A percentile compares a stretch with the other conserved stretches of the same genome.
Conservation (phyloP, 305 asterid species). For the Solanum hybrid region DNA sequence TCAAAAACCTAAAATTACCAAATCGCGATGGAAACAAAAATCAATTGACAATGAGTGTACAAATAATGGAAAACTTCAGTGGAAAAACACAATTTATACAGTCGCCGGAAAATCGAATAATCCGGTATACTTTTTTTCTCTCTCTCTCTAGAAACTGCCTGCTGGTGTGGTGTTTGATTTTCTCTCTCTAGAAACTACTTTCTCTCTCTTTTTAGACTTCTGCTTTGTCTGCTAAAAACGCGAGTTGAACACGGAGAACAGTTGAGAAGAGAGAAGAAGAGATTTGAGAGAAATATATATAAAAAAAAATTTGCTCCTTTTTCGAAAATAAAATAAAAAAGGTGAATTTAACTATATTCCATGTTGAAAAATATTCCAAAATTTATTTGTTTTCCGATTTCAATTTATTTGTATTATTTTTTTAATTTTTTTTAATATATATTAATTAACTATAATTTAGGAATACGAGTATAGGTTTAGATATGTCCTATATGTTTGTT, state of each 20-base stretch:
- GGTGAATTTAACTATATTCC: not conserved
- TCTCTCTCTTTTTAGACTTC: conserved; percentile 2
- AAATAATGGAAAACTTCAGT: not conserved
- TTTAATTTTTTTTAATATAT: no score
- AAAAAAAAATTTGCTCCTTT: not conserved
- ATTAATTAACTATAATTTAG: not conserved
- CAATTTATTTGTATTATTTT: not conserved
- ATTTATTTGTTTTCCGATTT: not conserved
- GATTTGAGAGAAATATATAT: not conserved
- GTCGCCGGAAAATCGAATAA: not conserved
- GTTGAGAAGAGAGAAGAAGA: conserved; percentile 25
- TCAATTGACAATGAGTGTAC: conserved; percentile 1
- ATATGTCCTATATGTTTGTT: not conserved
- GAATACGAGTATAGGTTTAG: not conserved
- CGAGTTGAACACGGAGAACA: conserved; percentile 85
- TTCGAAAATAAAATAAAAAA: not conserved
- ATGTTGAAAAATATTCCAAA: not conserved
- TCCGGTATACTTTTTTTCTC: not conserved
- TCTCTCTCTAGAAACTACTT: conserved; percentile 7
- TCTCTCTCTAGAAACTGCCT: conserved; percentile 13
- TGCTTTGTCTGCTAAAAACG: conserved; percentile 35
- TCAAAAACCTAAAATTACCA: not conserved
- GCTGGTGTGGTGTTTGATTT: not conserved
- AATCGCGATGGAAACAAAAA: not conserved
- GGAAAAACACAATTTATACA: not conserved